phyloP scores from a whole-genome alignment of 192 early-diverging fungal species.

The Coemansia sp. region DNA sequence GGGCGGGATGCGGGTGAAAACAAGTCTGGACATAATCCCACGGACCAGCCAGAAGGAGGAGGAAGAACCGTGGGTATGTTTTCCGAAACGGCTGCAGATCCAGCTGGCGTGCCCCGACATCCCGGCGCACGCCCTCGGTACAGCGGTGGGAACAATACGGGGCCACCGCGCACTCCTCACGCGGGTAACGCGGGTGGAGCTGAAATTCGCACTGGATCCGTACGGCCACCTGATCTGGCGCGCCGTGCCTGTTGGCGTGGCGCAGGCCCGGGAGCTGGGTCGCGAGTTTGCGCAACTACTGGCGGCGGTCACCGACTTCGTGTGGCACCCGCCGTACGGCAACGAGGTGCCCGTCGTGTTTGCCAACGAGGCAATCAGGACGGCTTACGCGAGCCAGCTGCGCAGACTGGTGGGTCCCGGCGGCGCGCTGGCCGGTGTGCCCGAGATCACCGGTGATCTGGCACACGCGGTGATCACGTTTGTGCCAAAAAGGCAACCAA shows the following conservation, averaged over 20 bases:
- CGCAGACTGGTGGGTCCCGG: not conserved
- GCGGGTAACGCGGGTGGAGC: not conserved
- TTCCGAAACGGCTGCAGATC: not conserved
- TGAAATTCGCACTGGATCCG: not conserved
- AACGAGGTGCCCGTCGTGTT: not conserved
- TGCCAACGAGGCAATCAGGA: not conserved
- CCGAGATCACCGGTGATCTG: not conserved
- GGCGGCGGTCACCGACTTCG: not conserved
- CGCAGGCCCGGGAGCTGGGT: not conserved
- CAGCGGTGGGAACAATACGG: not conserved
- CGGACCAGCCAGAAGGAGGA: not conserved
- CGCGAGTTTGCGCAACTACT: not conserved
- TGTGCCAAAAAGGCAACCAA: not conserved
- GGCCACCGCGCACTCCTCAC: not conserved
- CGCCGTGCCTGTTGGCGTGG: not conserved
- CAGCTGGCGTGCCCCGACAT: not conserved
- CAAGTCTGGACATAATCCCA: not conserved
- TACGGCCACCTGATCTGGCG: not conserved
- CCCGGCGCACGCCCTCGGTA: not conserved
- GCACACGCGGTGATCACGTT: not conserved
- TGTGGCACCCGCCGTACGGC: not conserved
- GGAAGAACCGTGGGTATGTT: not conserved
- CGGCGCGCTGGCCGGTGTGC: not conserved
- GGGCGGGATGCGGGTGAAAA: not conserved
- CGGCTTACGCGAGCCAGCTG: not conserved